Percentiles rank a stretch among this genome's conserved stretches.
phyloP scores from a whole-genome alignment of 2,329 filamentous ascomycete species.

The Trichophaea hybrida region DNA sequence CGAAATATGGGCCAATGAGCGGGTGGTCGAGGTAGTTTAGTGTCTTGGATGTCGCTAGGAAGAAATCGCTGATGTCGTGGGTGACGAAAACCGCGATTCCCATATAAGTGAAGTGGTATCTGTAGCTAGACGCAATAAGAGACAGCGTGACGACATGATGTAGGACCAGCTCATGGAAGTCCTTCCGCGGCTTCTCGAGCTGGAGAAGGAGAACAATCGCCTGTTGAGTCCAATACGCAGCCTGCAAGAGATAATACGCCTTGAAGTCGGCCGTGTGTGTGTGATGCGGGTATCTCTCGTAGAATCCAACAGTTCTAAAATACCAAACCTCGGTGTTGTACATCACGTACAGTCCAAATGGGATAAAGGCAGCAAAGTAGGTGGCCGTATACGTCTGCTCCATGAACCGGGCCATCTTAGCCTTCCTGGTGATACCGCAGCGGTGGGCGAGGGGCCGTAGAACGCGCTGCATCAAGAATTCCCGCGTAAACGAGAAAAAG shows the following conservation, averaged over 20 bases:
- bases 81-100: constrained; percentile 87
- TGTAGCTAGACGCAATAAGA: constrained; percentile 74
- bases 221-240: constrained; percentile 91
- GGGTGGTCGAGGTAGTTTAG: constrained; percentile 77
- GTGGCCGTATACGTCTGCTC: constrained; percentile 89
- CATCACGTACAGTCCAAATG: constrained; percentile 82
- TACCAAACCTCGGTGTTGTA: constrained; percentile 84
- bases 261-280: constrained; percentile 73
- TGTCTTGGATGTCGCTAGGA: constrained; percentile 85
- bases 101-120: constrained; percentile 95
- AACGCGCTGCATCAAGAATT: constrained; percentile 88
- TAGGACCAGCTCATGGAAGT: constrained; percentile 82
- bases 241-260: constrained; percentile 90
- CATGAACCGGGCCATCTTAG: constrained; percentile 84
- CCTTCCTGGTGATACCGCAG: constrained; percentile 53
- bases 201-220: constrained; percentile 73
- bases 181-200: constrained; percentile 85
- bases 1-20: constrained; percentile 72
- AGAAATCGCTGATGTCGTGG: constrained; percentile 89
- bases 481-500: constrained; percentile 80
- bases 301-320: constrained; percentile 75
- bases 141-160: constrained; percentile 82
- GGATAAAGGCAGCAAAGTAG: constrained; percentile 73
- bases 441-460: constrained; percentile 56
- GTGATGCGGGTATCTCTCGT: constrained; percentile 71